Conservation (phyloP, 441 rosid species). For the Syzygium malaccense region DNA sequence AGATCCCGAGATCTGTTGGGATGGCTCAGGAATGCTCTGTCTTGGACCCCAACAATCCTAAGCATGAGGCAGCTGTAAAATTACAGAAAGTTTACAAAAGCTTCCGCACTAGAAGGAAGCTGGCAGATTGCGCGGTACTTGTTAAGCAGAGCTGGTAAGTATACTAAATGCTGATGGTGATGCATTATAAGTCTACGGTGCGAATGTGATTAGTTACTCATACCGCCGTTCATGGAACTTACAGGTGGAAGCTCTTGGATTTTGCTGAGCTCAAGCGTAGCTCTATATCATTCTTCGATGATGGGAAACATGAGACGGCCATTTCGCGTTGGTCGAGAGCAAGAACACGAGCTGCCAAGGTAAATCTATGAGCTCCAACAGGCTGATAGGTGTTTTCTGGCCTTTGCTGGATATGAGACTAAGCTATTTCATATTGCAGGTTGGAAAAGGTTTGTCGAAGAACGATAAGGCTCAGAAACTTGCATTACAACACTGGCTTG, state of each 20-base stretch:
- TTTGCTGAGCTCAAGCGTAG: constrained; percentile 89
- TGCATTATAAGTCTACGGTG: background rate
- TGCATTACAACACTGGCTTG: constrained; percentile 95
- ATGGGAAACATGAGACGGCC: constrained; percentile 86
- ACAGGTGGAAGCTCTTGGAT: constrained; percentile 96
- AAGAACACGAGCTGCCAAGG: constrained; percentile 91
- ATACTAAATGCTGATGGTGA: background rate
- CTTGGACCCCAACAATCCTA: constrained; percentile 34
- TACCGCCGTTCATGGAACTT: background rate
- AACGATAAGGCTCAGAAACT: constrained; percentile 84
- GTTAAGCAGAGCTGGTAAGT: constrained; percentile 88
- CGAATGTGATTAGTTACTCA: background rate
- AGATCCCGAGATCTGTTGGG: background rate
- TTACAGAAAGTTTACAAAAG: constrained; percentile 92
- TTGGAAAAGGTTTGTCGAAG: constrained; percentile 94
- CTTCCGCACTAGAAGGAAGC: constrained; percentile 85
- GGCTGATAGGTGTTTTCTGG: background rate
- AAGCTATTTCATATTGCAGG: constrained; percentile 23
- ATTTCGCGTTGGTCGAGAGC: constrained; percentile 98
- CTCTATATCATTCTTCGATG: constrained; percentile 85
- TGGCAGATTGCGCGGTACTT: constrained; percentile 91
- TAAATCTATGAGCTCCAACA: background rate
- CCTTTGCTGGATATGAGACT: background rate
- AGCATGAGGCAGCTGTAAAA: constrained; percentile 59
- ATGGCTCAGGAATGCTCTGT: background rate